Base-by-base conservation (phyloP, 495 filamentous ascomycete genomes). In the Neurospora sp. region DNA sequence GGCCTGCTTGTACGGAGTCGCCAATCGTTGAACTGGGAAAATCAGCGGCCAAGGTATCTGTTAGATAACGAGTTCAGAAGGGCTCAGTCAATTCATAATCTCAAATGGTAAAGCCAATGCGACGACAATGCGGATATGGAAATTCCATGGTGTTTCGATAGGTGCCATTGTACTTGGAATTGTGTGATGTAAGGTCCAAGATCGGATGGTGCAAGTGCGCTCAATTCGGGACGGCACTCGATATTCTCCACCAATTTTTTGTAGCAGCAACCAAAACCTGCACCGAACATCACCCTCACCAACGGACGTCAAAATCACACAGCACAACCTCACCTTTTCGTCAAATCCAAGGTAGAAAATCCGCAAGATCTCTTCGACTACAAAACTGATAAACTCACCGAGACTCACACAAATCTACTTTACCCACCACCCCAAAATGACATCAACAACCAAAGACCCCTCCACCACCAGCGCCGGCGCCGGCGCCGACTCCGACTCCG, bases 401-500 rank as follows among this genome's bases (percentile, higher is more conserved):
- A 61, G 53, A 16, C 5, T 12, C 48, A 4, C 48, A 8, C 3
- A 61, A 3, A 16, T 27, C 16, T 35, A 65, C 27, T 65, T 37
- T 27, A 3, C 14, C 27, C 35, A 35, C 27, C 53, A 65, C 53
- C 53, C 27, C 5, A 65, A 61, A 65, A 65, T 65, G 53, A 4
- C 53, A 65, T 65, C 53, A 65, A 35, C 14, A 65, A 59, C 48
- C 20, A 65, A 65, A 37, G 27, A 65, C 27, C 53, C 53, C 14
- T 35, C 53, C 27, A 8, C 53, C 53, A 37, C 3, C 53, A 31
- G 27, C 27, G 16, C 3, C 27, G 14, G 14, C 12, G 53, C 53
- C 22, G 1, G 0, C 12, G 6, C 27, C 6, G 27, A 65, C 14
- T 65, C 53, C 27, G 53, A 65, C 53, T 65, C 53, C 27, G 86